These are phyloP conservation scores for Schizothecium vesticola DNA, from an alignment of 495 filamentous ascomycete genomes.

Conservation along the genomic window DNA sequence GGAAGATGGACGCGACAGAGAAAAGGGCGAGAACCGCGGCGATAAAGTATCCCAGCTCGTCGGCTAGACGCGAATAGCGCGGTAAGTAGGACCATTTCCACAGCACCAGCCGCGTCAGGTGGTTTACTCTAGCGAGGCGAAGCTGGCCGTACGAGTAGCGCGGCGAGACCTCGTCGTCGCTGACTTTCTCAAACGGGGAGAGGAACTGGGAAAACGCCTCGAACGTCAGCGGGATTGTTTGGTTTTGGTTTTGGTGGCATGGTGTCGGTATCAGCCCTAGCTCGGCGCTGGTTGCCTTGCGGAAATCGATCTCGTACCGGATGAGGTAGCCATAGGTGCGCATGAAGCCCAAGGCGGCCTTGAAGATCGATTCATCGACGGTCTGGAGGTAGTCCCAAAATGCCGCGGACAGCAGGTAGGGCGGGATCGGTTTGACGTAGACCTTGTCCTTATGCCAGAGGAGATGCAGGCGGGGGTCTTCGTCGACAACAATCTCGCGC, in stretches of 20 bases:
- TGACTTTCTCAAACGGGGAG: conserved; percentile 10
- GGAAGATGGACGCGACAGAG: too few species aligned
- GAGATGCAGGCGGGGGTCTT: conserved; percentile 23
- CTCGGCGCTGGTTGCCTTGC: conserved; percentile 19
- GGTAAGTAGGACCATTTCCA: too few species aligned
- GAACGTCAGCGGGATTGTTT: conserved; percentile 2
- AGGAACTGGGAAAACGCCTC: conserved; percentile 25
- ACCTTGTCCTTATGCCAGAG: conserved; percentile 8
- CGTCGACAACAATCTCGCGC: neutral
- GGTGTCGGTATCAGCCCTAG: conserved; percentile 9
- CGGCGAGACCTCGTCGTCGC: conserved; percentile 6
- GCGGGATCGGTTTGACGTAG: conserved; percentile 12
- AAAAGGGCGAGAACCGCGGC: too few species aligned
- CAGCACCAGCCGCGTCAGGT: neutral
- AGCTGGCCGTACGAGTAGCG: conserved; percentile 36
- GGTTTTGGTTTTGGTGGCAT: neutral
- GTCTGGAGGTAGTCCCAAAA: conserved; percentile 9
- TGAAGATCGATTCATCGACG: conserved; percentile 1
- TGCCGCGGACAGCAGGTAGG: conserved; percentile 1
- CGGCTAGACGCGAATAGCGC: too few species aligned
- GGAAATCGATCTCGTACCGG: conserved; percentile 35
- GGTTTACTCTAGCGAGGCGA: conserved; percentile 29
- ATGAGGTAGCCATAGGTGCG: conserved; percentile 35
- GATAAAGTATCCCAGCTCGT: too few species aligned
- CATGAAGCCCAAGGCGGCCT: conserved; percentile 32